Base-by-base conservation (phyloP, 768 basidiomycete species). In the Nidularia pulvinata region DNA sequence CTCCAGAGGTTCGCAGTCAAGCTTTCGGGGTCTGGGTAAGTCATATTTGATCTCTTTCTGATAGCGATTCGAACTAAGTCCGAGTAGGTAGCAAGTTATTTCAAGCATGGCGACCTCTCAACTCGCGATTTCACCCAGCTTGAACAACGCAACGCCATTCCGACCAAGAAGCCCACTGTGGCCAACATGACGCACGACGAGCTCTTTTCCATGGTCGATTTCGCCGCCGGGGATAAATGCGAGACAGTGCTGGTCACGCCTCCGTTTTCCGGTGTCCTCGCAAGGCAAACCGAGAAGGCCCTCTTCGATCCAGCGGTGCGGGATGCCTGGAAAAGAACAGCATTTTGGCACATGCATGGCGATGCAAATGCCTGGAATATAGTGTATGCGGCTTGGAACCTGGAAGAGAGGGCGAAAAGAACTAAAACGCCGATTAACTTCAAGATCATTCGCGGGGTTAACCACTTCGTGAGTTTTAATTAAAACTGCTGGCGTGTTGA, bases 21-120 rank as follows among this genome's bases (percentile, higher is more conserved):
- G 60, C 54, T 0, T 66, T 70, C 25, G 59, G 33, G 1, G 47
- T 58, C 32, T 69, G 67, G 67, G 48, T 68, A 46, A n/a, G 45
- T 46, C 39, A 13, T 30, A 11, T 10, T n/a, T 25, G 45, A 30
- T 46, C 25, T 46, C 45, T n/a, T 2, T 46, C 45, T 10, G 25
- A n/a, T 46, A 14, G 10, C 3, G 10, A 30, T n/a, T 46, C 10
- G 10, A 46, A 3, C 11, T 14, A 46, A 30, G 25, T 10, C 2
- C 10, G 25, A 30, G 25, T 14, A 46, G 25, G n/a, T 7, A 46
- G 45, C 45, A 30, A 46, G 45, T 22, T 49, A 49, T 36, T 49
- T 13, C 11, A 49, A 49, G 14, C 48, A 49, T 34, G 48, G 48
- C 10, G 48, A 49, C 33, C 11, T 49, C 13, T 33, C 48, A 13